phyloP scores from a whole-genome alignment of 163 green algal genomes.

The Coccomyxa subellipsoidea region DNA sequence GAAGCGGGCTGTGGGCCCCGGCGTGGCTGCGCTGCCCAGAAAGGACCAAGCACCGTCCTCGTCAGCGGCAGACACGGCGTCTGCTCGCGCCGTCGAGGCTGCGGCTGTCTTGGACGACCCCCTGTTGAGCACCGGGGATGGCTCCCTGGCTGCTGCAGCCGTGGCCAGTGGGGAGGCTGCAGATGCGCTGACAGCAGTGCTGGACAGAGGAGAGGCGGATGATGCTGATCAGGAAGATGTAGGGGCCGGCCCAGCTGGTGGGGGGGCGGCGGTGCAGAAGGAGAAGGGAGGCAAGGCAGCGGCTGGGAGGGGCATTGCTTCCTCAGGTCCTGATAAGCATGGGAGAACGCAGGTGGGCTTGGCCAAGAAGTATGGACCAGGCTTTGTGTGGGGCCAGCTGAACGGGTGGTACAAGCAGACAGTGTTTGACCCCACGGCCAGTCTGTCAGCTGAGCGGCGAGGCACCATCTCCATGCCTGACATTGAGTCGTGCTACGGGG shows the following conservation, averaged over 20 bases:
- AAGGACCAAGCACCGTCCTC: background rate
- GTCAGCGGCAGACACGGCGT: background rate
- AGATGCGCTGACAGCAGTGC: background rate
- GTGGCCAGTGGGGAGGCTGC: background rate
- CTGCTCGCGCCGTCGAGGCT: no score
- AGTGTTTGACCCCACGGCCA: constrained; percentile 83
- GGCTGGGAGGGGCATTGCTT: background rate
- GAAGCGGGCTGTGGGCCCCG: constrained; percentile 19
- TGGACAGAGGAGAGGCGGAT: background rate
- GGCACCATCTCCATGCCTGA: constrained; percentile 83
- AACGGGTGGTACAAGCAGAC: constrained; percentile 77
- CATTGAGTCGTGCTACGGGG: constrained; percentile 65
- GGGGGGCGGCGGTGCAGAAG: background rate
- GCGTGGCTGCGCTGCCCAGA: background rate
- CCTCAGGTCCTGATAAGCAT: background rate
- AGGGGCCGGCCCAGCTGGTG: background rate
- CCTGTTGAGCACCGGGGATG: no score
- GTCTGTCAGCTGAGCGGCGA: constrained; percentile 76
- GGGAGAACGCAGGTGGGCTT: constrained; percentile 21
- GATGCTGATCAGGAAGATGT: background rate
- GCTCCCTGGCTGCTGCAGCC: background rate
- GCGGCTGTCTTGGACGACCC: no score
- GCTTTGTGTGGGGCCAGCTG: constrained; percentile 75
- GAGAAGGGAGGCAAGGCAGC: background rate
- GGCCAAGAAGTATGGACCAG: constrained; percentile 72